These are phyloP conservation scores for Penicillium sp. DNA, from an alignment of 2,329 filamentous ascomycete genomes.

Conservation along the genomic window DNA sequence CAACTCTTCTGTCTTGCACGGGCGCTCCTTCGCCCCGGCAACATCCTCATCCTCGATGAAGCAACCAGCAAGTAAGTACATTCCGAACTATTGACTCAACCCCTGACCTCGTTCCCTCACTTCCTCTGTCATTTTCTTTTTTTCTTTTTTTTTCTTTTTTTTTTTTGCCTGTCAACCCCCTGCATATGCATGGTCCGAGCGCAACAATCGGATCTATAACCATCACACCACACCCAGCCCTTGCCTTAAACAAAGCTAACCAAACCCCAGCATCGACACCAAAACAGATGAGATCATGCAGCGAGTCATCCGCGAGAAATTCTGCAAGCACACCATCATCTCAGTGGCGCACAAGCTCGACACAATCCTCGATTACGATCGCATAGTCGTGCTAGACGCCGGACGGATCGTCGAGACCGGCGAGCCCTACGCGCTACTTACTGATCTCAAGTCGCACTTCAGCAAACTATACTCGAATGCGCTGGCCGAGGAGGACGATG, in stretches of 20 bases:
- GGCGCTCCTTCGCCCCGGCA: constrained; percentile 50
- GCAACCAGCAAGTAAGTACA: constrained; percentile 36
- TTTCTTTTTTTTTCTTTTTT: constrained; percentile 3
- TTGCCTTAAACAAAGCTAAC: constrained; percentile 15
- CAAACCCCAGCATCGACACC: constrained; percentile 48
- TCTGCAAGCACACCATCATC: constrained; percentile 56
- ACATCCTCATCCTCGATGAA: constrained; percentile 46
- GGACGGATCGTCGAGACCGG: constrained; percentile 36
- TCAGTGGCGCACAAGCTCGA: constrained; percentile 55
- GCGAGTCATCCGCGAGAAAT: constrained; percentile 51
- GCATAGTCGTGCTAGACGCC: constrained; percentile 35
- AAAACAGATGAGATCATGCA: constrained; percentile 57
- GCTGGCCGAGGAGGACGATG: constrained; percentile 19
- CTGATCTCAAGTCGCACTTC: constrained; percentile 34
- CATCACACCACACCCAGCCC: constrained; percentile 5
- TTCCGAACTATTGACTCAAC: constrained; percentile 8
- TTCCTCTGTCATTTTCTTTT: background rate
- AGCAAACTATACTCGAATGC: constrained; percentile 32
- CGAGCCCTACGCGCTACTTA: constrained; percentile 36
- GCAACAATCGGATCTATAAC: constrained; percentile 11
- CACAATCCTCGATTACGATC: constrained; percentile 40
- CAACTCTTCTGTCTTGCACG: constrained; percentile 62
- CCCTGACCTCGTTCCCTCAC: constrained; percentile 13
- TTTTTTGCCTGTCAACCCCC: constrained; percentile 12
- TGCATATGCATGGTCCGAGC: constrained; percentile 20